phyloP scores from a whole-genome alignment of 2,329 filamentous ascomycete species.

The Scedosporium aurantiacum region DNA sequence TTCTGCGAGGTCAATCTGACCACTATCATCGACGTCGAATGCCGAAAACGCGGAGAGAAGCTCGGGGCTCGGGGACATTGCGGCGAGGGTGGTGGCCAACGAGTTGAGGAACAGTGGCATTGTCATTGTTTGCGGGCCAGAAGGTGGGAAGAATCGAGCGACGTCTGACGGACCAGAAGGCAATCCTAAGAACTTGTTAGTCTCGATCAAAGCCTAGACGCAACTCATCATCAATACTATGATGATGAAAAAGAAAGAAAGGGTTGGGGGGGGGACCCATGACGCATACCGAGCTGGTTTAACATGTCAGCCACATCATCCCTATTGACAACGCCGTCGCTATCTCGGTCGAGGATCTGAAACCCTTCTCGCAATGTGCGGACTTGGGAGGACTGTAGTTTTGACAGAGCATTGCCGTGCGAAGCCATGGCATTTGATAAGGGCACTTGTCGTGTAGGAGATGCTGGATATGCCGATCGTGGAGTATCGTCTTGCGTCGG shows the following conservation, averaged over 20 bases:
- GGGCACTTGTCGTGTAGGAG: constrained; percentile 27
- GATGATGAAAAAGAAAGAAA: background rate
- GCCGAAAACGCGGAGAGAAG: constrained; percentile 84
- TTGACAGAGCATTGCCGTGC: constrained; percentile 49
- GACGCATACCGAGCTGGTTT: constrained; percentile 57
- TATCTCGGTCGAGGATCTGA: constrained; percentile 82
- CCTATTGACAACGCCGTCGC: constrained; percentile 69
- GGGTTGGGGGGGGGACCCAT: background rate
- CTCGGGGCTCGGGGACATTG: constrained; percentile 67
- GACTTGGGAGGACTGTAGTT: constrained; percentile 71
- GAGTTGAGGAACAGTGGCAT: constrained; percentile 79
- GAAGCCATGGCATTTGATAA: constrained; percentile 15
- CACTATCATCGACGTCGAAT: constrained; percentile 91
- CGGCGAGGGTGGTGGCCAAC: constrained; percentile 61
- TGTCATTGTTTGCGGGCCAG: constrained; percentile 60
- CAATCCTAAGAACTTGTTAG: constrained; percentile 42
- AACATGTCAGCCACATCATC: constrained; percentile 85
- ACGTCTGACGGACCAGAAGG: constrained; percentile 61
- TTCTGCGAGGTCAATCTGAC: constrained; percentile 77
- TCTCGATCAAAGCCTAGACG: background rate
- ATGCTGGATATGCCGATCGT: constrained; percentile 18
- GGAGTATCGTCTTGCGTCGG: constrained; percentile 3
- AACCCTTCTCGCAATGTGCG: constrained; percentile 86
- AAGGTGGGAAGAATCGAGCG: constrained; percentile 72
- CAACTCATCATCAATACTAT: background rate